These are phyloP conservation scores for Plasmodium vivax DNA, from an alignment of 169 alveolate genomes.

Conservation along the genomic window DNA sequence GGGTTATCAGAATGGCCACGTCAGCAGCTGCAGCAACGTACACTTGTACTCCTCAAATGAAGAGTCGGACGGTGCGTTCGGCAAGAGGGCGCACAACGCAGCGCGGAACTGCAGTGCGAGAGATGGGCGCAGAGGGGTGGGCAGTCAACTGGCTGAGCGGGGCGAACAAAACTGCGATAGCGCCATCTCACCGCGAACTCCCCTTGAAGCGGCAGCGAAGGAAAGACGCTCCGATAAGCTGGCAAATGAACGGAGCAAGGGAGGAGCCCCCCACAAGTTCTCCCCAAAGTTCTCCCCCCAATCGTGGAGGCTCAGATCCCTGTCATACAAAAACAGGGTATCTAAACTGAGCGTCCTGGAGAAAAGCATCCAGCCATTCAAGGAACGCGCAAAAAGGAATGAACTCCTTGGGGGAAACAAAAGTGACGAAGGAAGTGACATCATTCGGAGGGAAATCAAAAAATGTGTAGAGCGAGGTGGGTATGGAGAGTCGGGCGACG, in stretches of 20 bases:
- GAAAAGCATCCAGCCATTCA: conserved; percentile 16
- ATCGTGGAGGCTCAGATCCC: conserved; percentile 15
- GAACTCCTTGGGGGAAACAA: not conserved
- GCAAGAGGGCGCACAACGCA: not conserved
- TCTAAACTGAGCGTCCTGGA: not conserved
- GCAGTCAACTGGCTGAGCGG: not conserved
- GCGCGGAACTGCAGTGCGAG: not conserved
- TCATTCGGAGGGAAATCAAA: not conserved
- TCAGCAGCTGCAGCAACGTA: not conserved
- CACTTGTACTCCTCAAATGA: conserved; percentile 1
- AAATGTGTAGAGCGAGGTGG: not conserved
- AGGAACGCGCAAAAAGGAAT: not conserved
- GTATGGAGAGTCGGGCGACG: not conserved
- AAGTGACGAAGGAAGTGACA: not conserved
- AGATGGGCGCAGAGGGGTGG: not conserved
- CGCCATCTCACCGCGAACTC: not conserved
- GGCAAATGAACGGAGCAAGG: not conserved
- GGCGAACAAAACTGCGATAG: not conserved
- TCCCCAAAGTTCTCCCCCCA: not conserved
- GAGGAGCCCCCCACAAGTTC: not conserved
- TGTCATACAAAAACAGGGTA: conserved; percentile 46
- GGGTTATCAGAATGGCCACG: not conserved
- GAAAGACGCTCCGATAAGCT: not conserved
- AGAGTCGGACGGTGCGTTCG: not conserved
- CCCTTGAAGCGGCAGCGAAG: not conserved